phyloP scores from a whole-genome alignment of 495 filamentous ascomycete species.

The Hypoxylon intermedium region DNA sequence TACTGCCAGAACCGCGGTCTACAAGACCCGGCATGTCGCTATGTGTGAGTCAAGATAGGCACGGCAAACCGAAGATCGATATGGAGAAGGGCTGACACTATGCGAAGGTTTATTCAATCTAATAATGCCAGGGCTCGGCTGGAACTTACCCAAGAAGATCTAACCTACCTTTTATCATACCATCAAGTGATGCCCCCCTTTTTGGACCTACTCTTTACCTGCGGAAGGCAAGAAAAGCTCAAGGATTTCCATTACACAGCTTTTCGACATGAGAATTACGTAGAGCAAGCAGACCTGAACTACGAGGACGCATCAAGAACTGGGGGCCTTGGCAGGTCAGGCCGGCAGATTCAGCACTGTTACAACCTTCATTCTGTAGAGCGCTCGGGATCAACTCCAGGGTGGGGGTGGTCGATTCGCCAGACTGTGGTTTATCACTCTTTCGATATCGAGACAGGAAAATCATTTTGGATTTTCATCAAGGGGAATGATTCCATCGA shows the following conservation, averaged over 20 bases:
- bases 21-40: background rate
- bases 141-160: constrained; percentile 41
- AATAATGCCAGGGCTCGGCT: constrained; percentile 41
- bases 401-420: constrained; percentile 50
- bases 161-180: constrained; percentile 43
- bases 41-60: background rate
- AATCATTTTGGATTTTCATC: constrained; percentile 49
- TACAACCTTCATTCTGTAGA: constrained; percentile 54
- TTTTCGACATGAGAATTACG: constrained; percentile 15
- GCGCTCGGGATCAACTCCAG: constrained; percentile 26
- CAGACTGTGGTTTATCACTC: constrained; percentile 52
- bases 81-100: background rate
- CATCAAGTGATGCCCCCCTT: constrained; percentile 54
- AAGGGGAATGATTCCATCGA: constrained; percentile 50
- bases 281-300: constrained; percentile 18
- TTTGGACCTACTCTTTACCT: constrained; percentile 52
- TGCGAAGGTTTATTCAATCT: constrained; percentile 44
- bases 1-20: background rate
- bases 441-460: constrained; percentile 47
- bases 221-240: constrained; percentile 46
- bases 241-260: constrained; percentile 38
- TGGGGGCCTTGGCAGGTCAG: constrained; percentile 49
- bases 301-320: too few species aligned
- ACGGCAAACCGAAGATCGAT: background rate
- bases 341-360: constrained; percentile 45